Conservation (phyloP, 768 basidiomycete species). For the Psilocybe cubensis region DNA sequence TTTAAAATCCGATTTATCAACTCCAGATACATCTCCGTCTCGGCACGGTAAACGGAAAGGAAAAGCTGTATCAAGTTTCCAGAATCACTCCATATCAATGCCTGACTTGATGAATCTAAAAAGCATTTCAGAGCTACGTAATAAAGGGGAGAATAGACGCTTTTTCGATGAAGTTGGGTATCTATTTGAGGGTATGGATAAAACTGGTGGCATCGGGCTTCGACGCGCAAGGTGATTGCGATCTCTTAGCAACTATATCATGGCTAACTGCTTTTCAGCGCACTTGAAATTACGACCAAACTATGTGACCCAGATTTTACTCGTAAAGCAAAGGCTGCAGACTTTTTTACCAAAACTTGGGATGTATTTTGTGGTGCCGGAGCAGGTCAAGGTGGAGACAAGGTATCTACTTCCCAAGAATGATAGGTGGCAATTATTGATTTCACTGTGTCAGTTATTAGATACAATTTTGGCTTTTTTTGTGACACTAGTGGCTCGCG, state of each 20-base stretch:
- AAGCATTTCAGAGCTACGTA: constrained; percentile 80
- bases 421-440: not conserved
- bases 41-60: constrained; percentile 39
- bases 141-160: constrained; percentile 77
- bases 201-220: constrained; percentile 52
- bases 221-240: constrained; percentile 65
- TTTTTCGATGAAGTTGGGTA: constrained; percentile 88
- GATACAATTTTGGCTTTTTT: constrained; percentile 68
- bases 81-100: constrained; percentile 38
- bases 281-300: constrained; percentile 76
- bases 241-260: not conserved
- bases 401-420: constrained; percentile 21
- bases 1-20: constrained; percentile 32
- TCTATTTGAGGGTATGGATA: constrained; percentile 78
- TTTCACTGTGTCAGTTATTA: constrained; percentile 49
- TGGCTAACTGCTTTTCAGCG: constrained; percentile 43
- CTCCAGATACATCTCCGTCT: constrained; percentile 41
- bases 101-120: constrained; percentile 77
- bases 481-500: constrained; percentile 62
- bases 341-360: constrained; percentile 74
- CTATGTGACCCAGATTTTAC: constrained; percentile 74
- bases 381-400: constrained; percentile 64
- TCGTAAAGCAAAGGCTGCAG: constrained; percentile 79
- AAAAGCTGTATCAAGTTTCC: constrained; percentile 21
- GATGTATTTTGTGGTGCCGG: constrained; percentile 62